phyloP scores from a whole-genome alignment of 805 yeast species.

The Kodamaea nitidulidarum region DNA sequence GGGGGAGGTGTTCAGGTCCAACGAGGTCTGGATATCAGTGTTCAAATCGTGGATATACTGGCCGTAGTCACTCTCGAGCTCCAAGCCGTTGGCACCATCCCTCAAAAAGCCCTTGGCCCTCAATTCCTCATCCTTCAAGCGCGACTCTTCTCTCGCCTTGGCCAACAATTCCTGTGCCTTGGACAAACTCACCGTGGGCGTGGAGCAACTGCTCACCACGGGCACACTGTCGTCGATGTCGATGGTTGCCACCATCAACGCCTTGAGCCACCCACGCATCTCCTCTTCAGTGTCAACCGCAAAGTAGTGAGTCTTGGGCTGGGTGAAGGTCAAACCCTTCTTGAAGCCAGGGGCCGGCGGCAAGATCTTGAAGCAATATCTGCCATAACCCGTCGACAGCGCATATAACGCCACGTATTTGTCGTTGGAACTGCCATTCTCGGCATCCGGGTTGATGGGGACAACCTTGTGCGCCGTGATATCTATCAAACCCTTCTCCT shows the following conservation, averaged over 20 bases:
- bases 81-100: constrained; percentile 16
- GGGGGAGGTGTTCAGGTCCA: constrained; percentile 29
- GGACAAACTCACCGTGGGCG: constrained; percentile 88
- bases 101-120: constrained; percentile 39
- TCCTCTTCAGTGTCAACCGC: constrained; percentile 91
- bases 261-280: constrained; percentile 93
- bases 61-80: constrained; percentile 11
- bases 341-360: constrained; percentile 98
- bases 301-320: constrained; percentile 92
- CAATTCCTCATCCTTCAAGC: constrained; percentile 48
- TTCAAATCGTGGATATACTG: constrained; percentile 11
- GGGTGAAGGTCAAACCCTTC: constrained; percentile 93
- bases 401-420: constrained; percentile 83
- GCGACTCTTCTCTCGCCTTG: constrained; percentile 74
- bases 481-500: constrained; percentile 91
- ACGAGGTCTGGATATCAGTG: constrained; percentile 22
- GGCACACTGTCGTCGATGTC: constrained; percentile 93
- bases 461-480: constrained; percentile 91
- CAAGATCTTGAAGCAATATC: constrained; percentile 83
- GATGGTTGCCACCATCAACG: constrained; percentile 91
- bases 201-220: constrained; percentile 84
- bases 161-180: constrained; percentile 84
- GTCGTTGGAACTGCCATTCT: constrained; percentile 60
- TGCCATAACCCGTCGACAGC: constrained; percentile 90
- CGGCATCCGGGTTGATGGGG: constrained; percentile 48